Percentiles rank a stretch among this genome's conserved stretches.
Conservation (phyloP, 2,329 filamentous ascomycete species). For the Talaromyces atroroseus region DNA sequence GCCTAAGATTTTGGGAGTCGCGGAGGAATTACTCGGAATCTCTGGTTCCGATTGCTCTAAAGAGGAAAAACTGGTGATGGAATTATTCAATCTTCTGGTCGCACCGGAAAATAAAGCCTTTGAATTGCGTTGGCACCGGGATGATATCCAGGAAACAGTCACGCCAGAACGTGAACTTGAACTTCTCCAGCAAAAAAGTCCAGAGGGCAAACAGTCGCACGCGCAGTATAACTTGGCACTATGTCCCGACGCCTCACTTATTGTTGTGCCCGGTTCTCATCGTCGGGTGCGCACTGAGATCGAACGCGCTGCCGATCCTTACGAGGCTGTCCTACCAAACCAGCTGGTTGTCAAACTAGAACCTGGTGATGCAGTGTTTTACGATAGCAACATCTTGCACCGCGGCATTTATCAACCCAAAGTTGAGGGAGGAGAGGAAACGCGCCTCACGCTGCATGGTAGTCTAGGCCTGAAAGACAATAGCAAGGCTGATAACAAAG, state of each 20-base stretch:
- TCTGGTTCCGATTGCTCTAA: constrained; percentile 25
- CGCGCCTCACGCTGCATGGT: constrained; percentile 39
- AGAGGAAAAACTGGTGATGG: constrained; percentile 68
- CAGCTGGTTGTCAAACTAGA: constrained; percentile 62
- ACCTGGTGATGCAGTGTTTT: constrained; percentile 77
- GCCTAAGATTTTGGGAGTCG: constrained; percentile 56
- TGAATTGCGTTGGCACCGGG: constrained; percentile 75
- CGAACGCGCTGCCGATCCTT: constrained; percentile 64
- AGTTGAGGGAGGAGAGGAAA: constrained; percentile 30
- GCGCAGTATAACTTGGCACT: constrained; percentile 85
- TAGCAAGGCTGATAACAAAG: constrained; percentile 24
- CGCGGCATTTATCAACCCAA: constrained; percentile 40
- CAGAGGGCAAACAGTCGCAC: constrained; percentile 54
- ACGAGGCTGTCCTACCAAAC: constrained; percentile 55
- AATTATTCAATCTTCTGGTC: constrained; percentile 81
- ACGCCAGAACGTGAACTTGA: constrained; percentile 60
- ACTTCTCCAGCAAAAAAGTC: constrained; percentile 49
- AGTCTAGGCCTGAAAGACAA: constrained; percentile 36
- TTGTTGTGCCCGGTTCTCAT: constrained; percentile 76
- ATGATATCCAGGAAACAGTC: constrained; percentile 67
- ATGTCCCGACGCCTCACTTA: constrained; percentile 65
- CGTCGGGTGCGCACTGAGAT: constrained; percentile 60
- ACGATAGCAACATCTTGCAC: constrained; percentile 79
- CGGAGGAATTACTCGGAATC: constrained; percentile 58
- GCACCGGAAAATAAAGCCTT: constrained; percentile 63